These are phyloP conservation scores for Sonneratia alba DNA, from an alignment of 345 rosid genomes.

Conservation along the genomic window DNA sequence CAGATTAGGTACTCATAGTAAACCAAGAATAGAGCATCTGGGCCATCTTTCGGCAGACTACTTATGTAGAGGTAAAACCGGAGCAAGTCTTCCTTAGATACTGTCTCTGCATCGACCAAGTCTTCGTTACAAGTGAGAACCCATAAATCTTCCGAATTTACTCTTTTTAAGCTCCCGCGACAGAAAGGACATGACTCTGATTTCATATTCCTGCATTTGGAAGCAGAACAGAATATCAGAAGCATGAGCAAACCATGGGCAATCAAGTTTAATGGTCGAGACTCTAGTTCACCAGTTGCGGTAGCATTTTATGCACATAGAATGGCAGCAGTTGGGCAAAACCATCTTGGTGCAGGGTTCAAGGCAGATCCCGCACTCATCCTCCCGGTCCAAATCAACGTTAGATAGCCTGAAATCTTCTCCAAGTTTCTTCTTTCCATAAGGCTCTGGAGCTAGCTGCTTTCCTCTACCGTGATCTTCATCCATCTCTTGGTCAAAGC, in stretches of 20 bases:
- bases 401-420: slow-evolving; percentile 33
- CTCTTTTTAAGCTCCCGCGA: slow-evolving; percentile 89
- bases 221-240: slow-evolving; percentile 1
- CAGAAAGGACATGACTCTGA: slow-evolving; percentile 96
- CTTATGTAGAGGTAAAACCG: slow-evolving; percentile 72
- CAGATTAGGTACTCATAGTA: slow-evolving; percentile 78
- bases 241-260: background rate
- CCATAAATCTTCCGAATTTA: slow-evolving; percentile 93
- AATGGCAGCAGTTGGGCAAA: slow-evolving; percentile 83
- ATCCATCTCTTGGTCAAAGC: slow-evolving; percentile 22
- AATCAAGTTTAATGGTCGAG: background rate
- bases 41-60: slow-evolving; percentile 72
- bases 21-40: slow-evolving; percentile 70
- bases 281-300: slow-evolving; percentile 51
- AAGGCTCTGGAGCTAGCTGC: slow-evolving; percentile 20
- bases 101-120: slow-evolving; percentile 67
- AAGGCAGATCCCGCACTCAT: slow-evolving; percentile 95
- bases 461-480: slow-evolving; percentile 27
- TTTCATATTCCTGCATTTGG: slow-evolving; percentile 61
- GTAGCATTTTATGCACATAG: slow-evolving; percentile 97
- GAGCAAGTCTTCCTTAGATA: slow-evolving; percentile 54
- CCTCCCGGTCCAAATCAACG: slow-evolving; percentile 71
- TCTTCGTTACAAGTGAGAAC: slow-evolving; percentile 79
- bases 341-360: slow-evolving; percentile 95
- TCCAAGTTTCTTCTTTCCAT: slow-evolving; percentile 36